Conservation (phyloP, 1,284 basidiomycete genomes). For the Cryptococcus sp. region DNA sequence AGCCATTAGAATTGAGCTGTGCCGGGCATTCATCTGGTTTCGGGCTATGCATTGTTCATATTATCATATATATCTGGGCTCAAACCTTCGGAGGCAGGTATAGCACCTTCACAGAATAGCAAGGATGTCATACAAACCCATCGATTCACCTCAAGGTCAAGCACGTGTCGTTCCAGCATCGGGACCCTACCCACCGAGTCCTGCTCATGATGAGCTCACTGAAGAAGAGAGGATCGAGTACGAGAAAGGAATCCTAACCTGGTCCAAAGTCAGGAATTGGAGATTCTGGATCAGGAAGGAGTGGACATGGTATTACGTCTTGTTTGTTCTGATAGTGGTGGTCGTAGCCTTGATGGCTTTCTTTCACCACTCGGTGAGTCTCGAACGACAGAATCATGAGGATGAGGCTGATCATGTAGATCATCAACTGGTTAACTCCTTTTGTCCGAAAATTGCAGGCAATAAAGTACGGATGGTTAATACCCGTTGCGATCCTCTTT, state of each 20-base stretch:
- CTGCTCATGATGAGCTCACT: slow-evolving; percentile 22
- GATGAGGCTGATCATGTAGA: slow-evolving; percentile 48
- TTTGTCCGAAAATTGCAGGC: slow-evolving; percentile 61
- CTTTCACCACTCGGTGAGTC: slow-evolving; percentile 55
- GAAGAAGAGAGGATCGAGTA: slow-evolving; percentile 27
- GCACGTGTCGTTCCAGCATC: no score
- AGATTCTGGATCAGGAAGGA: slow-evolving; percentile 55
- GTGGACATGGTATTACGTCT: slow-evolving; percentile 51
- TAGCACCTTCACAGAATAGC: no score
- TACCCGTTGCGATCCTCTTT: slow-evolving; percentile 61
- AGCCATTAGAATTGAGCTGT: no score
- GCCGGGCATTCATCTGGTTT: no score
- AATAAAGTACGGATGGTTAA: slow-evolving; percentile 67
- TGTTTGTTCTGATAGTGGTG: slow-evolving; percentile 51
- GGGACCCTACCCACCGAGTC: no score
- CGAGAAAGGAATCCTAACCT: slow-evolving; percentile 29
- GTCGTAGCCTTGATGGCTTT: slow-evolving; percentile 63
- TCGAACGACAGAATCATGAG: no score
- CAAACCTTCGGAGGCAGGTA: no score
- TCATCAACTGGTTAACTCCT: slow-evolving; percentile 63
- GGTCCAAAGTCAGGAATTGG: slow-evolving; percentile 40
- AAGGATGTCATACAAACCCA: no score
- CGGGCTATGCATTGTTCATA: no score
- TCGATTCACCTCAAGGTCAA: no score
- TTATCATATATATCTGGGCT: no score